phyloP scores from a whole-genome alignment of 164 flowering plant species.

The Magnolia sinica region DNA sequence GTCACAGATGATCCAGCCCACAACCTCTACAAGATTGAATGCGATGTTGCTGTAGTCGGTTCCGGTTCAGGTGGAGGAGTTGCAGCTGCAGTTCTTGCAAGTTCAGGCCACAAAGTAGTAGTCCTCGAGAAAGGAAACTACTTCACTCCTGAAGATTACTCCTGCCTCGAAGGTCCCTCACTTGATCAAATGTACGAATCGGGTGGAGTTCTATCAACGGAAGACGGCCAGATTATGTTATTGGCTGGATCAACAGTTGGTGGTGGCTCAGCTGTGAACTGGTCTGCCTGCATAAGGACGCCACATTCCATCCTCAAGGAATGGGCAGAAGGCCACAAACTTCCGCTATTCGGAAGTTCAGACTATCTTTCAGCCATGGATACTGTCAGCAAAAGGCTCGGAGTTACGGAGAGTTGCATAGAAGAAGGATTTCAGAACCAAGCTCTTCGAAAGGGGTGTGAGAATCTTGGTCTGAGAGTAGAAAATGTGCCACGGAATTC shows the following conservation, averaged over 20 bases:
- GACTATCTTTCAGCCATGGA: slow-evolving; percentile 65
- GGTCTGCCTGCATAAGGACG: slow-evolving; percentile 72
- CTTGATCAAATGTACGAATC: slow-evolving; percentile 45
- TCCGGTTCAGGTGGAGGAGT: slow-evolving; percentile 79
- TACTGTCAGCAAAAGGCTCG: slow-evolving; percentile 48
- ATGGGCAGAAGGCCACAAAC: slow-evolving; percentile 48
- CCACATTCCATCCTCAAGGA: slow-evolving; percentile 41
- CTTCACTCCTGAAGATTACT: slow-evolving; percentile 43
- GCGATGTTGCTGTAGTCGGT: slow-evolving; percentile 65
- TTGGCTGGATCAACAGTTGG: slow-evolving; percentile 74
- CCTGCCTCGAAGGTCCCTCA: slow-evolving; percentile 64
- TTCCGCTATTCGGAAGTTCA: slow-evolving; percentile 35
- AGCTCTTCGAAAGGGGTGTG: slow-evolving; percentile 61
- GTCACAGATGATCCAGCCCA: slow-evolving; percentile 26
- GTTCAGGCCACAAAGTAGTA: slow-evolving; percentile 51
- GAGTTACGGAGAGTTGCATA: slow-evolving; percentile 48
- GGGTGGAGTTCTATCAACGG: slow-evolving; percentile 42
- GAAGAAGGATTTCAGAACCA: slow-evolving; percentile 68
- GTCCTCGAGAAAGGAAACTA: slow-evolving; percentile 73
- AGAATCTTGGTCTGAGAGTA: slow-evolving; percentile 49
- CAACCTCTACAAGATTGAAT: slow-evolving; percentile 36
- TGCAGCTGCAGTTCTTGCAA: slow-evolving; percentile 63
- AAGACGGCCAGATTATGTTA: slow-evolving; percentile 32
- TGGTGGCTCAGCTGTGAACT: slow-evolving; percentile 74
- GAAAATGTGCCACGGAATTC: slow-evolving; percentile 58